Base-by-base conservation (phyloP, 345 rosid species). In the Citrus maxima region DNA sequence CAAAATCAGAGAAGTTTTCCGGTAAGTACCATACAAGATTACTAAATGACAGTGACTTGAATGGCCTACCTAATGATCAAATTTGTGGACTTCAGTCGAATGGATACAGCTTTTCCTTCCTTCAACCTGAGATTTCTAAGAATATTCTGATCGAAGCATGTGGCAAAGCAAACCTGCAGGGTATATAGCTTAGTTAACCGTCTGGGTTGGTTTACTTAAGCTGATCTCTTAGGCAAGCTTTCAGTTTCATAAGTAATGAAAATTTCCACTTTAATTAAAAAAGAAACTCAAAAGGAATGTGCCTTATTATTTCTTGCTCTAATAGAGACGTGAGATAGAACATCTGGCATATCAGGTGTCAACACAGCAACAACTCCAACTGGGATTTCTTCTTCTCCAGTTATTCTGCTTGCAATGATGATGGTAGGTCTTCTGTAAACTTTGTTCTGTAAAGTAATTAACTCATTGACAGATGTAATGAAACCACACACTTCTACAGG, bases 321-420 rank as follows among this genome's bases (percentile, higher is more conserved):
- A 42, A 86, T 76, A 42, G 87, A 84, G 73, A 86, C 77, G 66
- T 84, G 87, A 38, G 89, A 86, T 55, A 86, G 70, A 74, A 84
- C 81, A 71, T 86, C 89, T 25, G 85, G 89, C 81, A 71, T 70
- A 68, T 82, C 85, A 14, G 87, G 77, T 42, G 89, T 84, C 75
- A 86, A 70, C n/a, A 86, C 87, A 34, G 84, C 89, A 64, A 86
- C 89, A 72, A 80, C 87, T 64, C 89, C 84, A 34, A 80, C 77
- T 9, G 87, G 84, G 77, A 86, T 84, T 77, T 86, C 87, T 81
- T 86, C 89, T 67, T 84, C 89, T 67, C 89, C 87, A 42, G 75
- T 80, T 70, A 86, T 85, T 78, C 74, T 72, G 76, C 60, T 78
- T 65, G 82, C 86, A 75, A 84, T 74, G 42, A 86, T 68, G 72